A percentile compares a stretch with the other conserved stretches of the same genome.
Evolutionary conservation across 2,329 filamentous ascomycete species (phyloP).

Genomic region (Trichoderma breve): DNA sequence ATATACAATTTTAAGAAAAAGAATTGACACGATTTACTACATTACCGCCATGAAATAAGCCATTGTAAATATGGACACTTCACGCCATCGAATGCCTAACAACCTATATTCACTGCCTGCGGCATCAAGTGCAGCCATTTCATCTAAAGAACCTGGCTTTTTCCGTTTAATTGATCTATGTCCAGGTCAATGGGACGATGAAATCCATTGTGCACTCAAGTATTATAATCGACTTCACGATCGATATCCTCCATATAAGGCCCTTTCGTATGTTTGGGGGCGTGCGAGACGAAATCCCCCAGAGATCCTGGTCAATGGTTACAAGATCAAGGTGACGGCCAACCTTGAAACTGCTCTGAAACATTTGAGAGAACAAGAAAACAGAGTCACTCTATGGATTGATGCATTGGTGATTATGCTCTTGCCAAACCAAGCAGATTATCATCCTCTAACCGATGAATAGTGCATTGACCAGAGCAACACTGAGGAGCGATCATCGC

Average conservation of each 20-base stretch:
- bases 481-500: not conserved
- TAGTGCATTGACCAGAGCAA: slow-evolving; percentile 4
- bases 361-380: not conserved
- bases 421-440: no score
- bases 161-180: not conserved
- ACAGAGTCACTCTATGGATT: not conserved
- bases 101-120: no score
- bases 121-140: no score
- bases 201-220: not conserved
- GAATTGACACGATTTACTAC: not conserved
- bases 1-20: no score
- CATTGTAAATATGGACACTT: not conserved
- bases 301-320: not conserved
- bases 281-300: not conserved
- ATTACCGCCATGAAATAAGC: not conserved
- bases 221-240: not conserved
- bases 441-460: no score
- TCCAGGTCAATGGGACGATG: not conserved
- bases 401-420: not conserved
- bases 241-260: not conserved
- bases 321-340: not conserved
- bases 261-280: not conserved
- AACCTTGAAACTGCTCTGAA: not conserved
- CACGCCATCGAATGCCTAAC: not conserved
- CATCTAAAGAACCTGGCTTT: not conserved